Percentiles rank a stretch among this genome's conserved stretches.
Conservation (phyloP, 768 basidiomycete genomes). For the Rhizopogon rudus region DNA sequence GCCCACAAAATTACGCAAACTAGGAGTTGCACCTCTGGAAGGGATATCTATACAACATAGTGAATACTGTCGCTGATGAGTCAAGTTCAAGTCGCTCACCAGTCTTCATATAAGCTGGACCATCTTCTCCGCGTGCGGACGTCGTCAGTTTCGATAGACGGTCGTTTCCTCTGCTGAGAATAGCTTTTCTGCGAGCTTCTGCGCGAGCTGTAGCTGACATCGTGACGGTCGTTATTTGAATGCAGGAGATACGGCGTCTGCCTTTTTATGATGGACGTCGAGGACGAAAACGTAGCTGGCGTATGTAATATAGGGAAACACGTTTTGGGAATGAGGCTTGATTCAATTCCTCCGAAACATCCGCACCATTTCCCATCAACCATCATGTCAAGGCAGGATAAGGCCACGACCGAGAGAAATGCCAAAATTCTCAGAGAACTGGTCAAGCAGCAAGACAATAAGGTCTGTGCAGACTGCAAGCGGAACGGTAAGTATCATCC, state of each 20-base stretch:
- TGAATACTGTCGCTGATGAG: neutral
- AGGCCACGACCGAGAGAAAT: constrained; percentile 77
- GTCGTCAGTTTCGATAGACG: constrained; percentile 77
- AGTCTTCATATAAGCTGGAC: constrained; percentile 46
- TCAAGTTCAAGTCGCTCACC: constrained; percentile 25
- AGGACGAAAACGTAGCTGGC: neutral
- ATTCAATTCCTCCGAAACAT: constrained; percentile 2
- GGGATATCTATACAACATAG: constrained; percentile 7
- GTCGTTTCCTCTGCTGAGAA: constrained; percentile 65
- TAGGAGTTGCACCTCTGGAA: constrained; percentile 11
- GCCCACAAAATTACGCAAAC: constrained; percentile 29
- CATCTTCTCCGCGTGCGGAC: constrained; percentile 67
- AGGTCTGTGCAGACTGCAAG: constrained; percentile 94
- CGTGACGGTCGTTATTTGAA: constrained; percentile 13
- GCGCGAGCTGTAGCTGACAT: constrained; percentile 60
- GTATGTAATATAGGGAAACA: constrained; percentile 2
- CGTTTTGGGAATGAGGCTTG: constrained; percentile 2
- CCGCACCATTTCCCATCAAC: constrained; percentile 1
- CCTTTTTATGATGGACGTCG: neutral
- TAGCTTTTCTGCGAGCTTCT: constrained; percentile 75
- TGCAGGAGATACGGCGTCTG: neutral
- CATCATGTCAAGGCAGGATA: constrained; percentile 61
- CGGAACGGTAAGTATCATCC: constrained; percentile 67
- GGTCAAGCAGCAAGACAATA: constrained; percentile 88
- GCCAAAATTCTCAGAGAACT: constrained; percentile 78